Conservation (phyloP, 257 asterid genomes). For the Ocimum tenuiflorum region DNA sequence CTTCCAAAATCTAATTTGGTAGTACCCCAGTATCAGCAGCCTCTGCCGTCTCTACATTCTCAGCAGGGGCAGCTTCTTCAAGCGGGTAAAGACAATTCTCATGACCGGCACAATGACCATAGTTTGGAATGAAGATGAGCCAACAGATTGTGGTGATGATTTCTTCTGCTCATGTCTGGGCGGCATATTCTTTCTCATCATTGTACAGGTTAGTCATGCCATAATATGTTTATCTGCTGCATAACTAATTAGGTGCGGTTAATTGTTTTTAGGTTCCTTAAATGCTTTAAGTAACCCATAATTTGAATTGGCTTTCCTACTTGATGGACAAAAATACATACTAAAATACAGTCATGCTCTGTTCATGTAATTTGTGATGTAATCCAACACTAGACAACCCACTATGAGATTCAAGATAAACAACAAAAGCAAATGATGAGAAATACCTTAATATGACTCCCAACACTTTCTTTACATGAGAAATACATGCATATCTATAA, state of each 20-base stretch:
- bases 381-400: not conserved
- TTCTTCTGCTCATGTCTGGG: constrained; percentile 36
- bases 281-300: not conserved
- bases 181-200: constrained; percentile 35
- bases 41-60: constrained; percentile 32
- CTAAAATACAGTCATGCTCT: no score
- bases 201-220: constrained; percentile 61
- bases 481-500: no score
- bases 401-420: not conserved
- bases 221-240: not conserved
- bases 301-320: no score
- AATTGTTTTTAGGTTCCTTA: not conserved
- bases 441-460: no score
- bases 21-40: constrained; percentile 32
- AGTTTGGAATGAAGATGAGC: constrained; percentile 44
- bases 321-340: no score
- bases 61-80: constrained; percentile 56
- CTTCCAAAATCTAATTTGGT: constrained; percentile 42
- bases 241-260: not conserved
- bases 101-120: constrained; percentile 49
- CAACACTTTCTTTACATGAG: no score
- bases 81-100: constrained; percentile 44
- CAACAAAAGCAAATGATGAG: not conserved
- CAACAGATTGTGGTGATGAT: constrained; percentile 21
- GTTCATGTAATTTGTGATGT: no score